A percentile compares a stretch with the other conserved stretches of the same genome.
These are phyloP conservation scores for Paratinospora sagittata DNA, from an alignment of 164 flowering plant species.

Conservation along the genomic window DNA sequence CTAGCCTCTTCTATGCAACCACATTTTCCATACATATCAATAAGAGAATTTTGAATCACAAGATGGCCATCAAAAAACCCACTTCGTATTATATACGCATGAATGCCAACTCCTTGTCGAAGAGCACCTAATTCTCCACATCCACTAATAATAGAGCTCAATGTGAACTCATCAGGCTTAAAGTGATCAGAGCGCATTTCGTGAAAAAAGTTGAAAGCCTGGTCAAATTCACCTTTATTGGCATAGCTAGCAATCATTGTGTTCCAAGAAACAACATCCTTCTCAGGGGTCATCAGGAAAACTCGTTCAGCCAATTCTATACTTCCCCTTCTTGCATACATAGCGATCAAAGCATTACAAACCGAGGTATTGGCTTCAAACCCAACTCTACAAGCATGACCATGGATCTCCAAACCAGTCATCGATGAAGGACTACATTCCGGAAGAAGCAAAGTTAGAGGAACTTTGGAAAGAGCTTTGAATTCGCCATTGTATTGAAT, in stretches of 20 bases:
- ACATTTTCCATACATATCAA: slow-evolving; percentile 31
- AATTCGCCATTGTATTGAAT: slow-evolving; percentile 7
- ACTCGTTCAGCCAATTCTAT: slow-evolving; percentile 16
- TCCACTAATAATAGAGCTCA: slow-evolving; percentile 20
- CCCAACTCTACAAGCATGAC: slow-evolving; percentile 24
- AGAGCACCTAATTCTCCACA: slow-evolving; percentile 23
- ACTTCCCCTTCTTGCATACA: slow-evolving; percentile 25
- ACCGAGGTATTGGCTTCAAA: slow-evolving; percentile 24
- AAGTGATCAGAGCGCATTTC: slow-evolving; percentile 18
- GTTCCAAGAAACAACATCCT: slow-evolving; percentile 29
- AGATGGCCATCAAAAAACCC: slow-evolving; percentile 18
- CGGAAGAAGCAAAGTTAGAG: slow-evolving; percentile 29
- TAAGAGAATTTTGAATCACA: slow-evolving; percentile 22
- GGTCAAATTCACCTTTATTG: slow-evolving; percentile 14
- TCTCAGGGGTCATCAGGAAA: slow-evolving; percentile 15
- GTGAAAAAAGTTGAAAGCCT: slow-evolving; percentile 20
- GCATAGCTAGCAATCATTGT: slow-evolving; percentile 22
- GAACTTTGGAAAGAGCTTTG: slow-evolving; percentile 16
- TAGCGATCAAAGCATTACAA: slow-evolving; percentile 24
- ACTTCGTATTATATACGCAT: slow-evolving; percentile 17
- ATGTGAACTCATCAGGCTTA: slow-evolving; percentile 25
- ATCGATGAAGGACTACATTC: slow-evolving; percentile 15
- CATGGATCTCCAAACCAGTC: slow-evolving; percentile 27
- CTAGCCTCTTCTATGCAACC: slow-evolving; percentile 24
- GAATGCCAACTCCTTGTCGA: slow-evolving; percentile 19